Evolutionary conservation across 768 basidiomycete species (phyloP), one percentile per base, ranked within the genome.

Genomic region (Fomitopsis serialis): DNA sequence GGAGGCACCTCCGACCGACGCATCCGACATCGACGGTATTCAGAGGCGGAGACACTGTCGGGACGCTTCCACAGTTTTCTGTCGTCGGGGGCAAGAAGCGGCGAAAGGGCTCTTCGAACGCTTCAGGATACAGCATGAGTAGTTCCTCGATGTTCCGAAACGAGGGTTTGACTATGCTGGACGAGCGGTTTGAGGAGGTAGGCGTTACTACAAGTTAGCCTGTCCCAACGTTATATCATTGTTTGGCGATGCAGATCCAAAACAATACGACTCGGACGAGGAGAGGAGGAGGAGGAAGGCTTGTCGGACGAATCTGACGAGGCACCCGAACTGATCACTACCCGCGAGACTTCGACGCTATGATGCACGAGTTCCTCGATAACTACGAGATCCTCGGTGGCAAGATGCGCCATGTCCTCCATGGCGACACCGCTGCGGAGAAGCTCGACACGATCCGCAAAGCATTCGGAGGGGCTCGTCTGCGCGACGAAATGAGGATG

Each of bases 101-200:
- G 63, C 76, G 82, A 58, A 84, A 84, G 60, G 85, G 84, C 2
- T 76, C 83, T 0, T 92, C 89, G 48, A 88, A 92, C 57, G 93
- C 91, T 9, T 92, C 91, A 21, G 94, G 92, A 12, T 96, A 96
- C 75, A 92, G 89, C 66, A 98, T 99, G 94, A 96, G 90, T 67
- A 94, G 92, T 62, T 93, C 92, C 2, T 92, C 92, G 13, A 92
- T 98, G 89, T 89, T 82, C 71, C 82, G 97, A 43, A 98, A 91
- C 58, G 88, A 93, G 60, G 85, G 92, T 0, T 70, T 98, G 25
- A 82, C 90, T 48, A 87, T 85, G 2, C 74, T 99, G 42, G 97
- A 99, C 64, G 92, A 98, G 64, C 80, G 85, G 11, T 99, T 98
- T 65, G 95, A 98, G 62, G 84, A 92, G 78, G 97, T 92, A 59